A percentile compares a stretch with the other conserved stretches of the same genome.
Evolutionary conservation across 768 basidiomycete species (phyloP).

Genomic region (Cytidiella melzeri): DNA sequence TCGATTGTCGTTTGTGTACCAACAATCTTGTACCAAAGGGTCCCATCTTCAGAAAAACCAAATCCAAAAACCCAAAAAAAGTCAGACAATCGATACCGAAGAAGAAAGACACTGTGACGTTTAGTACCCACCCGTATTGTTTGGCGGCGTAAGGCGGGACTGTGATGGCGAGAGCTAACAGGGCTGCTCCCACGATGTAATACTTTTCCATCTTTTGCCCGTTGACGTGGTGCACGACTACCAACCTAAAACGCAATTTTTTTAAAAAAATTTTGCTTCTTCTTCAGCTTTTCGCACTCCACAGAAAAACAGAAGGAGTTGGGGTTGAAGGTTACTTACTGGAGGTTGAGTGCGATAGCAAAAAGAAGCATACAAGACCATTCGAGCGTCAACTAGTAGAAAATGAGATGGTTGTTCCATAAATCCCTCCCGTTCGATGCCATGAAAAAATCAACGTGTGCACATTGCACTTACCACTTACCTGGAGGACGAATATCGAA

Average conservation of each 20-base stretch:
- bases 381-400: background rate
- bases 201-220: background rate
- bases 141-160: background rate
- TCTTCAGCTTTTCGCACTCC: too few relatives aligned
- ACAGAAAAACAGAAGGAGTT: too few relatives aligned
- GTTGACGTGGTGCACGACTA: background rate
- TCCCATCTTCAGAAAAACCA: background rate
- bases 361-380: background rate
- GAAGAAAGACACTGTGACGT: background rate
- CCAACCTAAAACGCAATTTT: too few relatives aligned
- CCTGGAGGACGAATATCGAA: background rate
- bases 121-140: background rate
- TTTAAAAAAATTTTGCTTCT: too few relatives aligned
- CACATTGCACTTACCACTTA: background rate
- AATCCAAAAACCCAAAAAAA: too few relatives aligned
- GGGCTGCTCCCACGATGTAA: background rate
- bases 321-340: too few relatives aligned
- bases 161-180: background rate
- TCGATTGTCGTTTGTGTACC: background rate
- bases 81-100: too few relatives aligned
- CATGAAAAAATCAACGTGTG: too few relatives aligned
- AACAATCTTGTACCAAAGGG: background rate
- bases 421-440: too few relatives aligned
- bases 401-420: too few relatives aligned
- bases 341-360: background rate